Base-by-base conservation (phyloP, 306 rosid genomes). In the Elaeagnus macrophylla region DNA sequence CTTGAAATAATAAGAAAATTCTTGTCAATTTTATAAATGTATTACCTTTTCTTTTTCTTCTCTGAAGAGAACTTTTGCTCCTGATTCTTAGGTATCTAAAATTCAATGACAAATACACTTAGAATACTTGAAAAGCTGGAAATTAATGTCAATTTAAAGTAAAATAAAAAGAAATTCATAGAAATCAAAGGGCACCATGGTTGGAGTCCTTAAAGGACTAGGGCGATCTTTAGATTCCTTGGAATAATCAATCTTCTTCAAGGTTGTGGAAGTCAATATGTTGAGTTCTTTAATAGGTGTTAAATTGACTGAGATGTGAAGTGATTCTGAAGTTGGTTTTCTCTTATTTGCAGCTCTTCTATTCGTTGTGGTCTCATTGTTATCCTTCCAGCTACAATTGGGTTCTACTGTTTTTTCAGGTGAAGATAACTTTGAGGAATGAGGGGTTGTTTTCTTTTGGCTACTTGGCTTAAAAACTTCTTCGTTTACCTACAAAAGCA, bases 261-360 rank as follows among this genome's bases (percentile, higher is more conserved):
- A 84, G 18, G 87, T 93, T 9, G 83, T 78, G 57, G 89, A 84
- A 54, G 93, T 91, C 36, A 91, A 52, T 68, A 81, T 79, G 44
- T 83, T 82, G 18, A 91, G 65, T 42, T 91, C 99, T 68, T 82
- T 85, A 45, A 91, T 82, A 19, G 96, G 99, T 39, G 99, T 84
- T 65, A 87, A 91, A 44, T 54, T 77, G 37, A 74, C 81, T 5
- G 90, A 69, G 81, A 61, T 75, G 37, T 75, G 69, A 56, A 68
- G 61, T 10, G 95, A 79, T 68, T 75, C 82, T 7, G 86, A 86
- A 32, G 95, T 82, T 25, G 77, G 53, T 72, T 66, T 82, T 66
- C 67, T 81, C 78, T 70, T 83, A 41, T 81, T 94, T n/a, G 72
- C 65, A 53, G 66, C 66, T 50, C 64, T 79, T 50, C 57, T 75